Percentiles rank a stretch among this genome's conserved stretches.
phyloP scores from a whole-genome alignment of 2,329 filamentous ascomycete species.

The Fusarium stilboides region DNA sequence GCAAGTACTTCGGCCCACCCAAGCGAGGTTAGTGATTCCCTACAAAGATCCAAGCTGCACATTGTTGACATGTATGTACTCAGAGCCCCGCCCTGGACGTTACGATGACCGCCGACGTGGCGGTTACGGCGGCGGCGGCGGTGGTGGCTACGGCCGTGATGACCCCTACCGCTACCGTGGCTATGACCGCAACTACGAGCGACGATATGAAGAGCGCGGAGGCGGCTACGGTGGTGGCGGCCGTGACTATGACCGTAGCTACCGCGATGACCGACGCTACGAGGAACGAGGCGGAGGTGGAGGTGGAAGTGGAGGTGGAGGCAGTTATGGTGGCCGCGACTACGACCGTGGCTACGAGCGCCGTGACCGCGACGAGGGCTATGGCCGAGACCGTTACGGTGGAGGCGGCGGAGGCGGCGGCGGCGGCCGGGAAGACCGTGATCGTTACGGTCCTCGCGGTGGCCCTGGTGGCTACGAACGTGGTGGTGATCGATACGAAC shows the following conservation, averaged over 20 bases:
- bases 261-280: conserved; percentile 63
- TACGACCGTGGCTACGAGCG: conserved; percentile 72
- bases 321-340: conserved; percentile 65
- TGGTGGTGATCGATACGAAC: conserved; percentile 62
- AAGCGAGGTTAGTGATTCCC: conserved; percentile 83
- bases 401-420: conserved; percentile 50
- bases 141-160: conserved; percentile 65
- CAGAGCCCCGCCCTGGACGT: conserved; percentile 58
- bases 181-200: conserved; percentile 60
- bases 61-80: conserved; percentile 21
- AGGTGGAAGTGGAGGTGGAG: background rate
- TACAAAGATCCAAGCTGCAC: background rate
- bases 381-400: conserved; percentile 57
- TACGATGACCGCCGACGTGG: conserved; percentile 77
- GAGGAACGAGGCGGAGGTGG: conserved; percentile 56
- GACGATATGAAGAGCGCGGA: conserved; percentile 65
- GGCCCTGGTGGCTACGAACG: conserved; percentile 63
- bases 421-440: conserved; percentile 62
- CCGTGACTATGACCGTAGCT: conserved; percentile 66
- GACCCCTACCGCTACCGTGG: conserved; percentile 72
- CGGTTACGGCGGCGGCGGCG: conserved; percentile 64
- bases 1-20: conserved; percentile 98
- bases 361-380: conserved; percentile 60
- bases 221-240: conserved; percentile 60
- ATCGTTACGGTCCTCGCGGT: conserved; percentile 58